phyloP scores from a whole-genome alignment of 306 rosid genomes.

The Glycine latifolia region DNA sequence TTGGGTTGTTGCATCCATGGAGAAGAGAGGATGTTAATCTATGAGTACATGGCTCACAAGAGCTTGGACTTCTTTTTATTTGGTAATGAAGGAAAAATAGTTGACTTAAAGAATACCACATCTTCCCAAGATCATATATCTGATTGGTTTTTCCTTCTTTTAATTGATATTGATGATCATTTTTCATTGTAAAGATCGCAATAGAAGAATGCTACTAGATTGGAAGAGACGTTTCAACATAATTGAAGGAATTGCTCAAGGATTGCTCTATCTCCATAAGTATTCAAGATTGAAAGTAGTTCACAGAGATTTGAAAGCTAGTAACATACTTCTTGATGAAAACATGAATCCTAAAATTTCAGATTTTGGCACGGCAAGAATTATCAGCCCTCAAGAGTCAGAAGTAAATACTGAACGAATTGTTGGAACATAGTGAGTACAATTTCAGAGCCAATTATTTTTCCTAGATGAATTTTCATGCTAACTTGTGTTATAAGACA shows the following conservation, averaged over 20 bases:
- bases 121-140: neutral
- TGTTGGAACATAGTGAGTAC: conserved; percentile 51
- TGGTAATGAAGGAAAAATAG: conserved; percentile 26
- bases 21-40: conserved; percentile 44
- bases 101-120: neutral
- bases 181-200: conserved; percentile 13
- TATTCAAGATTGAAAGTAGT: conserved; percentile 38
- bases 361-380: conserved; percentile 43
- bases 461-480: neutral
- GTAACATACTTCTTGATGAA: conserved; percentile 44
- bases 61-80: conserved; percentile 45
- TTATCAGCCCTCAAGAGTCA: conserved; percentile 14
- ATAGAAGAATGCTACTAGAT: conserved; percentile 3
- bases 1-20: conserved; percentile 45
- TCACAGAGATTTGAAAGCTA: conserved; percentile 39
- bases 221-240: conserved; percentile 38
- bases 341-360: conserved; percentile 32
- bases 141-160: neutral
- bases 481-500: neutral
- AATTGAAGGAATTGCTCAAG: conserved; percentile 31
- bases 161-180: neutral
- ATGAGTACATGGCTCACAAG: conserved; percentile 38
- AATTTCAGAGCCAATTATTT: neutral
- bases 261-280: conserved; percentile 48
- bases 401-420: conserved; percentile 21